Base-by-base conservation (phyloP, 2,329 filamentous ascomycete species). In the Pezizomycotina sp. region DNA sequence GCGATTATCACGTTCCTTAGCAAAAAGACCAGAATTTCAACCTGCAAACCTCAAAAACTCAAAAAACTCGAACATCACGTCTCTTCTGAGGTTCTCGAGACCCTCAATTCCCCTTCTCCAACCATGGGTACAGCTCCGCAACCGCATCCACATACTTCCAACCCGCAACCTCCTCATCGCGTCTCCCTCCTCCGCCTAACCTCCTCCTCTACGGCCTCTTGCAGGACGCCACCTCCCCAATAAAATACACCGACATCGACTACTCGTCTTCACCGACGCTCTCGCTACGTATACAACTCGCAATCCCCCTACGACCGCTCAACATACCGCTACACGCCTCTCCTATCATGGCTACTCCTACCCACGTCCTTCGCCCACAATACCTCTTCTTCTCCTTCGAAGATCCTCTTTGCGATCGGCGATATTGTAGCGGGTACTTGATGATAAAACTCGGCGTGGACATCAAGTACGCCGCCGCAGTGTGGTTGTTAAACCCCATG, bases 161-260 rank as follows among this genome's bases (percentile, higher is more conserved):
- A 47, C 36, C 34, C 60, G 62, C 1, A 22, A 55, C 5, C 62
- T 65, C 6, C 65, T 77, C 50, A 71, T 76, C 56, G 45, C 60
- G 34, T 56, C 68, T 64, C 70, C 32, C 51, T 74, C 30, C 68
- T 98, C 15, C 80, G 89, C 43, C 55, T 71, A 4, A 56, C 62
- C 20, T 73, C 46, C 69, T 95, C 31, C 55, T 91, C 52, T 95
- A 95, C 57, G 86, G 89, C 40, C 69, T 82, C 43, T 84, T 80
- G 65, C 89, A 98, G 62, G 89, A 98, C 60, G 76, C 81, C 42
- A 68, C 84, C 60, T 91, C 83, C 5, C 75, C 86, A 9, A 62
- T 98, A 54, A 95, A 95, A 61, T 98, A 95, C 63, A 98, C 89
- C 33, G 89, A 98, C 60, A 93, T 98, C 52, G 89, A 98, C 65